These are phyloP conservation scores for Chondrus crispus DNA, from an alignment of 23 red algal species.

Conservation along the genomic window DNA sequence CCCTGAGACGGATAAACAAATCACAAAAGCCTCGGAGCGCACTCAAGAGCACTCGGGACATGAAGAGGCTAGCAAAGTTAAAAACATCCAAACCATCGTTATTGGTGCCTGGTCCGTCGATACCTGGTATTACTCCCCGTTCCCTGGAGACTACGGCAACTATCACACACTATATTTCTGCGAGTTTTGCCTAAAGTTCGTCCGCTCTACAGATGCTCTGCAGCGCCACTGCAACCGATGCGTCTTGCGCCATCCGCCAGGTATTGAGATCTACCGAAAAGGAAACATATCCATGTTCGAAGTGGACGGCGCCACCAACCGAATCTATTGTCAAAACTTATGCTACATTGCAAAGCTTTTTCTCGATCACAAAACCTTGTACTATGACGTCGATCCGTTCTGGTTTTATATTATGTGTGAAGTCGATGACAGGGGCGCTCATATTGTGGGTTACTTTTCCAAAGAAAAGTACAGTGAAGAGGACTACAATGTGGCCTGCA, in stretches of 20 bases:
- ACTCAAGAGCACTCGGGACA: conserved; percentile 30
- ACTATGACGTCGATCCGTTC: conserved; percentile 98
- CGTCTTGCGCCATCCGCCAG: conserved; percentile 71
- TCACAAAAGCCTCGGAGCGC: neutral
- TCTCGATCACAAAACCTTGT: conserved; percentile 99
- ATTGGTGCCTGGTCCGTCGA: conserved; percentile 77
- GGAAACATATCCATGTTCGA: conserved; percentile 88
- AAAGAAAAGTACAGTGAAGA: conserved; percentile 99
- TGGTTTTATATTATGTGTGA: conserved; percentile 99
- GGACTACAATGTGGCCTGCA: conserved; percentile 99
- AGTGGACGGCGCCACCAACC: conserved; percentile 91
- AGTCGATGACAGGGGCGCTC: conserved; percentile 74
- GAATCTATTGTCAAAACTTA: conserved; percentile 95
- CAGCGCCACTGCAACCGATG: conserved; percentile 70
- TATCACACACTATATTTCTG: conserved; percentile 88
- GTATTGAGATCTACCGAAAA: conserved; percentile 94
- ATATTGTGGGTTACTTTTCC: conserved; percentile 98
- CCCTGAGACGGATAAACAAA: neutral
- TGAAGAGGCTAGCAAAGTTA: conserved; percentile 87
- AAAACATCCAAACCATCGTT: conserved; percentile 92
- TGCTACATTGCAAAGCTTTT: conserved; percentile 99
- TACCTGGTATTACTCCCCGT: conserved; percentile 98
- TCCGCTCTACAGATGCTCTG: conserved; percentile 61
- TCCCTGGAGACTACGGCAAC: conserved; percentile 80
- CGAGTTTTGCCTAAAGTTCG: conserved; percentile 93